These are phyloP conservation scores for Psilocybe tampanensis DNA, from an alignment of 768 basidiomycete species.

Conservation along the genomic window DNA sequence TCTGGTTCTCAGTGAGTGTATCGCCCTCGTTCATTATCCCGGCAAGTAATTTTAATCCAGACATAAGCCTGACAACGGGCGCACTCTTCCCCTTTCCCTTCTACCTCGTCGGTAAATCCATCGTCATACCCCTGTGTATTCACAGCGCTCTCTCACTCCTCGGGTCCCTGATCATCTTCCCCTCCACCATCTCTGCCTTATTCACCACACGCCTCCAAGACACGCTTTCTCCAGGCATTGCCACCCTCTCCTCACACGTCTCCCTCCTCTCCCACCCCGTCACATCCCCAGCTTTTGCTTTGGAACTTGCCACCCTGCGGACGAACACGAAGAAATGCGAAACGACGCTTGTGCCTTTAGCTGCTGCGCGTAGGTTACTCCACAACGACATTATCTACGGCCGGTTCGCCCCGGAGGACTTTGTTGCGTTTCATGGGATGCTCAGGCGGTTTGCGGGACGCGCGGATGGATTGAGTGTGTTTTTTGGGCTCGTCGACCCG, in stretches of 20 bases:
- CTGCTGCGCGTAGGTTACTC: slow-evolving; percentile 53
- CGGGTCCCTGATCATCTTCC: slow-evolving; percentile 59
- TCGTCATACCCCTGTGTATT: slow-evolving; percentile 60
- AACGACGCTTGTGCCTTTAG: slow-evolving; percentile 51
- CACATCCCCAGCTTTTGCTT: slow-evolving; percentile 39
- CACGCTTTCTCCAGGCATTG: slow-evolving; percentile 50
- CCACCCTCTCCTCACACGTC: slow-evolving; percentile 48
- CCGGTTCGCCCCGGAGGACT: slow-evolving; percentile 62
- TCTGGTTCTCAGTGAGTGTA: slow-evolving; percentile 53
- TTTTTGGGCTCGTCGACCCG: slow-evolving; percentile 67
- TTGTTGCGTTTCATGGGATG: slow-evolving; percentile 48
- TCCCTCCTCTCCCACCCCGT: slow-evolving; percentile 46
- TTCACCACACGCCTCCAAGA: slow-evolving; percentile 53
- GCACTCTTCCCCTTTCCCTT: slow-evolving; percentile 66
- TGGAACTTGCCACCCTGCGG: slow-evolving; percentile 31
- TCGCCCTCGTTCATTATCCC: not conserved
- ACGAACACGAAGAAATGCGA: slow-evolving; percentile 42
- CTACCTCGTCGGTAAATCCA: slow-evolving; percentile 54
- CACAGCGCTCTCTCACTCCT: slow-evolving; percentile 60
- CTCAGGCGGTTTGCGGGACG: slow-evolving; percentile 54
- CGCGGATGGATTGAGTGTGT: slow-evolving; percentile 63
- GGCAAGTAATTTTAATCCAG: slow-evolving; percentile 29
- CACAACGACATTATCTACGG: slow-evolving; percentile 60
- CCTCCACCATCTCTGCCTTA: slow-evolving; percentile 58
- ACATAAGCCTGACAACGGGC: slow-evolving; percentile 60